Percentiles rank a stretch among this genome's conserved stretches.
Evolutionary conservation across 352 stramenopile genomes (phyloP).

Genomic region (Phytophthora rubi): DNA sequence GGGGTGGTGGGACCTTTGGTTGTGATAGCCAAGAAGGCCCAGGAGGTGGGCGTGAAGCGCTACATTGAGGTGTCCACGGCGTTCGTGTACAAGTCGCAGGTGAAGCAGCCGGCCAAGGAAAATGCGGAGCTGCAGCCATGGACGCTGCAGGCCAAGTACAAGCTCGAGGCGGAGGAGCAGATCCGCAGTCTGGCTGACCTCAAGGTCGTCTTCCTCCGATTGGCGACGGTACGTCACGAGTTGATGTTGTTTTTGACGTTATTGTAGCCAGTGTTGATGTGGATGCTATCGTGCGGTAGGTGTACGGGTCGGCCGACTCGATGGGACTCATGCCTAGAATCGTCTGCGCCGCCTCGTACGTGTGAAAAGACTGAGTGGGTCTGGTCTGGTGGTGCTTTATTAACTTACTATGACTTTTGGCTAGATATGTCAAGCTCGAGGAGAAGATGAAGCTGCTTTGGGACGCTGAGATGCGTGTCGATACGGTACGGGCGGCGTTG

Average conservation of each 20-base stretch:
- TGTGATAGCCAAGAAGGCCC: constrained; percentile 60
- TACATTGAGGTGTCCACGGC: constrained; percentile 88
- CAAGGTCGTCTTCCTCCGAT: constrained; percentile 77
- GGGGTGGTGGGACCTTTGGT: background rate
- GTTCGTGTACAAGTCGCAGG: constrained; percentile 91
- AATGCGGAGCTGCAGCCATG: constrained; percentile 71
- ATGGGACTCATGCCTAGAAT: constrained; percentile 87
- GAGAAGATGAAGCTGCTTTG: constrained; percentile 91
- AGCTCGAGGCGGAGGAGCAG: constrained; percentile 80
- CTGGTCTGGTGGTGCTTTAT: background rate
- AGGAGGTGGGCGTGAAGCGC: constrained; percentile 73
- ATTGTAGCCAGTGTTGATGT: background rate
- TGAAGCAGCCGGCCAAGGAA: constrained; percentile 71
- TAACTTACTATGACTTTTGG: background rate
- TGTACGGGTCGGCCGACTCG: constrained; percentile 83
- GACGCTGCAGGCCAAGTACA: constrained; percentile 89
- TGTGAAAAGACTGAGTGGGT: constrained; percentile 1
- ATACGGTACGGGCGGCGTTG: constrained; percentile 57
- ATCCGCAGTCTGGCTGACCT: constrained; percentile 66
- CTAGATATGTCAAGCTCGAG: constrained; percentile 81
- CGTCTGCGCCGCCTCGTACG: constrained; percentile 83
- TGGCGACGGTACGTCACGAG: constrained; percentile 56
- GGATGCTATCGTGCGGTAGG: constrained; percentile 34
- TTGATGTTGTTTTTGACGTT: background rate
- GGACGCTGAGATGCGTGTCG: constrained; percentile 87